Evolutionary conservation across 768 basidiomycete genomes (phyloP), one percentile per base, ranked within the genome.

Genomic region (Austroboletus festivus): DNA sequence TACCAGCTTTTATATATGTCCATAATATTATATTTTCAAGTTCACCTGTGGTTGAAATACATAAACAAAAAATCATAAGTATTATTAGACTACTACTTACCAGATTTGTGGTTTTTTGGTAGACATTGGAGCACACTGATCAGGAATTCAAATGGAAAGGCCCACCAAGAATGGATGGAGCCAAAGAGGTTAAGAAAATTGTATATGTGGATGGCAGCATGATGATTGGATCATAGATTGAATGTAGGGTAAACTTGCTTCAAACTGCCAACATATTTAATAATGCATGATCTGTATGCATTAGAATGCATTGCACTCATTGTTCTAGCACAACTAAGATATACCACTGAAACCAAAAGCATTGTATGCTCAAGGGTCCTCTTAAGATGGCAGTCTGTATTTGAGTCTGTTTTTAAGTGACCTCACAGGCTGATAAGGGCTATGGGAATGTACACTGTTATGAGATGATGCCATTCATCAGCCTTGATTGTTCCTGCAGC

Each of bases 401-500:
- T n/a, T n/a, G n/a, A n/a, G n/a, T n/a, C n/a, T n/a, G n/a, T n/a
- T n/a, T n/a, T n/a, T n/a, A n/a, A n/a, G n/a, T n/a, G n/a, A n/a
- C 28, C 28, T 65, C 71, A 73, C 2, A 69, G 34, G 13, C 58
- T 62, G 10, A 70, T 50, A 1, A 74, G 53, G 0, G 69, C 63
- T 5, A 72, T 54, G 1, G 71, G 71, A 4, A 74, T 52, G 42
- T 68, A 68, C 13, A 71, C 44, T 0, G 58, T 67, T 26, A 50
- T 43, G 5, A 70, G 35, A 0, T 55, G 53, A 7, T 59, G 50
- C 71, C 72, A 74, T 48, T 74, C 57, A 24, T 68, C 69, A 1
- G 70, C 69, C 38, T 73, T 74, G 31, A 73, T 51, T 0, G 54
- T 63, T 4, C 73, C 68, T 0, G 68, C 67, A 2, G 35, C 30